Evolutionary conservation across 441 rosid species (phyloP).

Genomic region (Mallotus japonicus): DNA sequence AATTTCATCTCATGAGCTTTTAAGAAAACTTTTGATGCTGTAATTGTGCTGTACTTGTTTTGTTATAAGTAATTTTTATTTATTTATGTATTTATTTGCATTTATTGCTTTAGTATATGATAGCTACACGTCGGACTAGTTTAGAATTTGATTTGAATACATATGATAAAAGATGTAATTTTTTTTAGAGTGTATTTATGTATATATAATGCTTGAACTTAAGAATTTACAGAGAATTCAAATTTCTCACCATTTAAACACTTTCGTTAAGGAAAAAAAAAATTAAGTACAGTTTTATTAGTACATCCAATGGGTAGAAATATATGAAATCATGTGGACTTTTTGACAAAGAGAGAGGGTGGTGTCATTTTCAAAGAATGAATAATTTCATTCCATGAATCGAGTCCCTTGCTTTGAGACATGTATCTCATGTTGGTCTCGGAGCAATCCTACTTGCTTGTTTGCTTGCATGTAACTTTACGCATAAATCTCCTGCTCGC

Average conservation of each 20-base stretch:
- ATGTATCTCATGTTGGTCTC: background rate
- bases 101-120: too few relatives aligned
- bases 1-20: background rate
- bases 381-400: constrained; percentile 7
- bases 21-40: background rate
- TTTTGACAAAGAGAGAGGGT: background rate
- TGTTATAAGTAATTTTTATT: background rate
- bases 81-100: too few relatives aligned
- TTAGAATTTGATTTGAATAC: too few relatives aligned
- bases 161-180: too few relatives aligned
- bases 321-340: constrained; percentile 2
- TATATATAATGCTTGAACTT: too few relatives aligned
- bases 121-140: too few relatives aligned
- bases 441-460: background rate
- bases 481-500: constrained; percentile 5
- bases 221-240: too few relatives aligned
- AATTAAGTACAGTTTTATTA: too few relatives aligned
- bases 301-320: background rate
- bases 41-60: background rate
- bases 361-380: constrained; percentile 11
- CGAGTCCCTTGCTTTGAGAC: background rate
- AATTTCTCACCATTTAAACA: too few relatives aligned
- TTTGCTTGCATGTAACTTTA: constrained; percentile 3
- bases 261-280: too few relatives aligned
- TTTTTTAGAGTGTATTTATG: too few relatives aligned